These are phyloP conservation scores for Leucosporidium yakuticum DNA, from an alignment of 768 basidiomycete species.

Conservation along the genomic window DNA sequence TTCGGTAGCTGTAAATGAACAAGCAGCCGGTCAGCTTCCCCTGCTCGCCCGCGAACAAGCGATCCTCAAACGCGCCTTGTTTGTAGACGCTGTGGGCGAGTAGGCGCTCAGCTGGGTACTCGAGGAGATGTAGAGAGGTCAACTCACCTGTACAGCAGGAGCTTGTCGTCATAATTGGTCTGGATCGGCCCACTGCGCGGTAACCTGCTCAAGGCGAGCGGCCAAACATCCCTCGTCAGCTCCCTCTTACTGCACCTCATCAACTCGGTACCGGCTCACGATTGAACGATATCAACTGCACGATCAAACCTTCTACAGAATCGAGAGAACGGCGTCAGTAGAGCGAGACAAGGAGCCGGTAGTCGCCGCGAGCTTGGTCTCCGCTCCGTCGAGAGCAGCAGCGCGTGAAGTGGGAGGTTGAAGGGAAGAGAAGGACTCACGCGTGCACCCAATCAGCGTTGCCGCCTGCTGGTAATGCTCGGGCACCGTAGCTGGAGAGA, in stretches of 20 bases:
- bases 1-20: constrained; percentile 60
- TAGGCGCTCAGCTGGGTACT: not conserved
- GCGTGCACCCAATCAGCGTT: not conserved
- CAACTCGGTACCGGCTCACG: constrained; percentile 30
- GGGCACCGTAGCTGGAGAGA: not conserved
- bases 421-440: not conserved
- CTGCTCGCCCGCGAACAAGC: not conserved
- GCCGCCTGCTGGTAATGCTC: not conserved
- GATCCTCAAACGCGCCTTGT: constrained; percentile 57
- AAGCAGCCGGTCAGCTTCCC: not conserved
- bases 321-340: not conserved
- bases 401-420: not conserved
- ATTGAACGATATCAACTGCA: constrained; percentile 88
- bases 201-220: constrained; percentile 47
- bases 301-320: constrained; percentile 67
- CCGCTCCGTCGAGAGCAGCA: too few relatives aligned
- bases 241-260: not conserved
- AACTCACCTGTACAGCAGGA: constrained; percentile 70
- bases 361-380: too few relatives aligned
- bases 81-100: constrained; percentile 65
- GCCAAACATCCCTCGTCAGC: not conserved
- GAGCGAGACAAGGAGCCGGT: too few relatives aligned
- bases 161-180: constrained; percentile 90
- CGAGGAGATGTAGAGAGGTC: constrained; percentile 42
- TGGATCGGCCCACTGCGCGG: constrained; percentile 94